Evolutionary conservation across 768 basidiomycete genomes (phyloP), one percentile per base, ranked within the genome.

Genomic region (Lactifluus piperatus): DNA sequence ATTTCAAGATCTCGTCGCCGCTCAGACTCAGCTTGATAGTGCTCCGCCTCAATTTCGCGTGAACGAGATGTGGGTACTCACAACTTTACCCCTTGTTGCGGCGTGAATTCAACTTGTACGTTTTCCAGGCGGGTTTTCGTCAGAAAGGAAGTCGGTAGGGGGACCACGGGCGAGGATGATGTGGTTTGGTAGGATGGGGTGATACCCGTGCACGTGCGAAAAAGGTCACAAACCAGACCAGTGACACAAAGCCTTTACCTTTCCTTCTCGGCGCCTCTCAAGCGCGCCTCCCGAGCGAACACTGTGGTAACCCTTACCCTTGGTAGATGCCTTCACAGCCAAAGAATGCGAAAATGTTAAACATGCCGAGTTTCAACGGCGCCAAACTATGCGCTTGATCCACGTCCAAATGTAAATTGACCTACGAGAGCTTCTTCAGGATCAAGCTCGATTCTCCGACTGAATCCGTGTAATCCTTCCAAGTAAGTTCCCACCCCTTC

Each of bases 1-100:
- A 63, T 63, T 64, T 64, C 57, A 58, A 63, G 62, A 64, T 62
- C 56, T 63, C 64, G 64, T 64, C 64, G 64, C 64, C 64, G 64
- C 64, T 64, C 64, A 57, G 64, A 64, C 64, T 63, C 39, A 44
- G 51, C 32, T 61, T 16, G 47, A 37, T 29, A 54, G 45, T 43
- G 62, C 64, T 64, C 64, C 64, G 64, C 64, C 62, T 63, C 56
- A 64, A 59, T 57, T 62, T 39, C 48, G 29, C 36, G 49, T n/a
- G 36, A 34, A 39, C 29, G n/a, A 34, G 22, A 16, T 13, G 20
- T 16, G 26, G 37, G n/a, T 34, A 29, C 36, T 30, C 41, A 41
- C 52, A 26, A 36, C 49, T 11, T 8, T 48, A 20, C 44, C 29
- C 41, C 29, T 52, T 49, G 4, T 30, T 30, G 26, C 29, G 39